Evolutionary conservation across 345 rosid genomes (phyloP).

Genomic region (Eucalyptus fibrosa): DNA sequence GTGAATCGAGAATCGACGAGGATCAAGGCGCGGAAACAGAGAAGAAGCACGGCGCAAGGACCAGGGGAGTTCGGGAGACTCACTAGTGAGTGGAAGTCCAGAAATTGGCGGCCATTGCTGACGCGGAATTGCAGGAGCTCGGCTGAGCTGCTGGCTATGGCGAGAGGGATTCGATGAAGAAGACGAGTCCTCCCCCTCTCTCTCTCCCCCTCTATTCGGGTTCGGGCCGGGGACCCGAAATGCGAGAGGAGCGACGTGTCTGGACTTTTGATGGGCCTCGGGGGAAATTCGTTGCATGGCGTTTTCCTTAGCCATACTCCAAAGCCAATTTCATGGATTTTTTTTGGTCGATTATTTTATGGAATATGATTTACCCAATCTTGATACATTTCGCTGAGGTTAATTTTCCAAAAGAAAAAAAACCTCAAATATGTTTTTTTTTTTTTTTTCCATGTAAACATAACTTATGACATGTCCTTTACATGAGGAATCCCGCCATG

Average conservation of each 20-base stretch:
- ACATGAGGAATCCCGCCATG: fast-evolving
- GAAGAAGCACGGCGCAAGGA: not conserved
- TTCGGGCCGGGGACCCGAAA: not conserved
- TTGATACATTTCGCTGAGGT: not conserved
- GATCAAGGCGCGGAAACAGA: not conserved
- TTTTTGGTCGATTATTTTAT: not conserved
- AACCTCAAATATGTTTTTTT: not conserved
- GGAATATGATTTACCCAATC: not conserved
- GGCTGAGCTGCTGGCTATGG: not conserved
- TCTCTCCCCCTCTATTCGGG: not conserved
- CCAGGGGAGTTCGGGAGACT: not conserved
- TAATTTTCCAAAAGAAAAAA: not conserved
- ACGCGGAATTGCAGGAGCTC: not conserved
- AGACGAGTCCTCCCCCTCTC: not conserved
- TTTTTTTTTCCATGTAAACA: not conserved
- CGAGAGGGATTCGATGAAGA: not conserved
- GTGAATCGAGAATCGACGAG: not conserved
- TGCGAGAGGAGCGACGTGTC: not conserved
- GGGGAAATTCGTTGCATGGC: not conserved
- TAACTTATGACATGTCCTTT: not conserved
- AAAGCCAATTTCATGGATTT: not conserved
- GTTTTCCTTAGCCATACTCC: not conserved
- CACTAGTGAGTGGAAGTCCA: slow-evolving; percentile 89
- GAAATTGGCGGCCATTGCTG: slow-evolving; percentile 80
- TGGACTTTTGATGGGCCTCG: not conserved